phyloP scores from a whole-genome alignment of 179 eudicot genomes.

The Sideroxylon spinosum region DNA sequence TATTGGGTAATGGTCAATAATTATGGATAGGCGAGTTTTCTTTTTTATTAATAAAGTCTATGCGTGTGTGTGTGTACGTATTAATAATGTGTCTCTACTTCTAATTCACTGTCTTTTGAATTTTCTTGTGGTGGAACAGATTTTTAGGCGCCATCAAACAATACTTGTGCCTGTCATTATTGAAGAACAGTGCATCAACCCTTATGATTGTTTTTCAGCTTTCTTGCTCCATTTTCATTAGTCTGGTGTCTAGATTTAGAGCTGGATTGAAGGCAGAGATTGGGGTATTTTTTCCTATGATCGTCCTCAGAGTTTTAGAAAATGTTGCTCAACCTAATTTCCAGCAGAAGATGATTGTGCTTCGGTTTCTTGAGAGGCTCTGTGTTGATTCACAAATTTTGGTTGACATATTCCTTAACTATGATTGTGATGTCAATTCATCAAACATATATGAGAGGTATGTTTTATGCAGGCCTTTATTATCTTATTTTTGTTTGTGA shows the following conservation, averaged over 20 bases:
- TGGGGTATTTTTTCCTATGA: conserved; percentile 98
- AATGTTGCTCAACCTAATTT: conserved; percentile 96
- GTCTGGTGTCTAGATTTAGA: conserved; percentile 93
- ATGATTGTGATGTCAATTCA: conserved; percentile 97
- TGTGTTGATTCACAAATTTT: conserved; percentile 90
- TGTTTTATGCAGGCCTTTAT: conserved; percentile 13
- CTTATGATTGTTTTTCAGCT: conserved; percentile 99
- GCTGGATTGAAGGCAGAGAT: conserved; percentile 99
- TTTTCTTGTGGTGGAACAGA: conserved; percentile 38
- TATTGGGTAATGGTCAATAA: no score
- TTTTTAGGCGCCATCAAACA: conserved; percentile 97
- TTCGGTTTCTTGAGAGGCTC: conserved; percentile 85
- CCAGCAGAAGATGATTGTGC: conserved; percentile 97
- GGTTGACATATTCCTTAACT: conserved; percentile 95
- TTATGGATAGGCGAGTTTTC: not conserved
- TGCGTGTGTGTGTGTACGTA: not conserved
- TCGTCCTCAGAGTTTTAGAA: conserved; percentile 90
- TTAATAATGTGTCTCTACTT: not conserved
- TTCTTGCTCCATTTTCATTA: conserved; percentile 95
- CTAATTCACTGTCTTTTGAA: conserved; percentile 7
- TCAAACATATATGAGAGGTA: conserved; percentile 99
- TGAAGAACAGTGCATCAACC: conserved; percentile 96
- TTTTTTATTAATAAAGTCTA: not conserved
- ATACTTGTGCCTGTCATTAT: conserved; percentile 82
- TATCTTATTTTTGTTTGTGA: not conserved